A percentile compares a stretch with the other conserved stretches of the same genome.
phyloP scores from a whole-genome alignment of 148 eudicot species.

The Rhododendron williamsianum region DNA sequence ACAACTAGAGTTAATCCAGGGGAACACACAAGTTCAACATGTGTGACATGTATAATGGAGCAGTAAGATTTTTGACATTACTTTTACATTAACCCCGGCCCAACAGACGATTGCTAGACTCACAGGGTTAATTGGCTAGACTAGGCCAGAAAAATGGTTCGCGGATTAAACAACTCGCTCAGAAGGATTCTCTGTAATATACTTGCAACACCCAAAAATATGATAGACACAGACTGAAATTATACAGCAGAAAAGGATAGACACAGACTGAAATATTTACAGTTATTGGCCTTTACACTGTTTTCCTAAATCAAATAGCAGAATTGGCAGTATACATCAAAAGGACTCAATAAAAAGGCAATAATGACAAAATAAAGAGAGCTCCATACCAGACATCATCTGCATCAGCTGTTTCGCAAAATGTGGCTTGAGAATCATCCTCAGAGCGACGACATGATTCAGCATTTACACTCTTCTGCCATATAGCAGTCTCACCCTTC shows the following conservation, averaged over 20 bases:
- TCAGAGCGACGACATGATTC: constrained; percentile 53
- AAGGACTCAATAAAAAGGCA: neutral
- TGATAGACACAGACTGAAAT: neutral
- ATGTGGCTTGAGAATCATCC: constrained; percentile 46
- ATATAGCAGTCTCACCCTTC: constrained; percentile 78
- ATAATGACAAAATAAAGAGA: neutral
- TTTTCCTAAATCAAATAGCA: neutral
- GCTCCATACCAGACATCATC: constrained; percentile 79
- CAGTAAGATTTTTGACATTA: neutral
- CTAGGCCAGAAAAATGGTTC: neutral
- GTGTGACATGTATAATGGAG: neutral
- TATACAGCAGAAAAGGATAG: neutral
- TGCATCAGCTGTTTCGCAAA: constrained; percentile 49
- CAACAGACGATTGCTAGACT: neutral
- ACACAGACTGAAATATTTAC: neutral
- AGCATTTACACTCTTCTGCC: constrained; percentile 64
- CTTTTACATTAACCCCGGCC: neutral
- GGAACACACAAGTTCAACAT: neutral
- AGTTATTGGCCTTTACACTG: neutral
- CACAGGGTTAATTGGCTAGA: neutral
- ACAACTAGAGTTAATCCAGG: neutral
- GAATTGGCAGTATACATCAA: neutral
- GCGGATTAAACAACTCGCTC: neutral
- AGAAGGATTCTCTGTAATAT: neutral
- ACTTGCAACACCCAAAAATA: neutral